A percentile compares a stretch with the other conserved stretches of the same genome.
Evolutionary conservation across 768 basidiomycete genomes (phyloP).

Genomic region (Arthromyces matolae): DNA sequence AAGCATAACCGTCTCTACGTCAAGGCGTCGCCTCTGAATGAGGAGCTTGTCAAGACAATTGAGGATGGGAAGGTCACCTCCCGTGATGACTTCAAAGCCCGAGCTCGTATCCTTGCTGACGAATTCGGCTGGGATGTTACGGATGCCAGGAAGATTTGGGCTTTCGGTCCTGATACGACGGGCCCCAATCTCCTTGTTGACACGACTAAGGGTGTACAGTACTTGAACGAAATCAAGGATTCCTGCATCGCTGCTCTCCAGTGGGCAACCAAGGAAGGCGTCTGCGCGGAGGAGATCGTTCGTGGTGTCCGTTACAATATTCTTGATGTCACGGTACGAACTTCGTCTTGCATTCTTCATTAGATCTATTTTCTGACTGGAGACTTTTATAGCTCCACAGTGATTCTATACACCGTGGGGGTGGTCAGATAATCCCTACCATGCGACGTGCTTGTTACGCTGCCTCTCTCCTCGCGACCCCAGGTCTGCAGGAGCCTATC

Average conservation of each 20-base stretch:
- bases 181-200: constrained; percentile 96
- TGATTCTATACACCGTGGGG: constrained; percentile 99
- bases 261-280: constrained; percentile 99
- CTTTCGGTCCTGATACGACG: constrained; percentile 97
- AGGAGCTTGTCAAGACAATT: constrained; percentile 90
- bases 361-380: neutral
- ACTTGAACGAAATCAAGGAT: constrained; percentile 99
- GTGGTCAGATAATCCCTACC: constrained; percentile 97
- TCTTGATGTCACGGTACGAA: constrained; percentile 84
- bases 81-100: constrained; percentile 96
- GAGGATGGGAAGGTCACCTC: constrained; percentile 79
- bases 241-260: constrained; percentile 98
- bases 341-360: neutral
- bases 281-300: constrained; percentile 95
- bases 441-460: constrained; percentile 96
- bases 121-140: constrained; percentile 98
- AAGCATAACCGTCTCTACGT: constrained; percentile 98
- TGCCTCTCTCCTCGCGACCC: constrained; percentile 87
- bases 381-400: constrained; percentile 79
- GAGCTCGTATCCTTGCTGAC: constrained; percentile 93
- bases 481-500: constrained; percentile 92
- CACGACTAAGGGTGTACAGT: constrained; percentile 98
- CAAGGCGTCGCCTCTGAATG: constrained; percentile 89
- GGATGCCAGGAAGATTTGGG: constrained; percentile 99
- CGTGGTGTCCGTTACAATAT: constrained; percentile 96